Percentiles rank a stretch among this genome's conserved stretches.
These are phyloP conservation scores for Lodderomyces orthopsilosis DNA, from an alignment of 1,139 yeast species.

Conservation along the genomic window DNA sequence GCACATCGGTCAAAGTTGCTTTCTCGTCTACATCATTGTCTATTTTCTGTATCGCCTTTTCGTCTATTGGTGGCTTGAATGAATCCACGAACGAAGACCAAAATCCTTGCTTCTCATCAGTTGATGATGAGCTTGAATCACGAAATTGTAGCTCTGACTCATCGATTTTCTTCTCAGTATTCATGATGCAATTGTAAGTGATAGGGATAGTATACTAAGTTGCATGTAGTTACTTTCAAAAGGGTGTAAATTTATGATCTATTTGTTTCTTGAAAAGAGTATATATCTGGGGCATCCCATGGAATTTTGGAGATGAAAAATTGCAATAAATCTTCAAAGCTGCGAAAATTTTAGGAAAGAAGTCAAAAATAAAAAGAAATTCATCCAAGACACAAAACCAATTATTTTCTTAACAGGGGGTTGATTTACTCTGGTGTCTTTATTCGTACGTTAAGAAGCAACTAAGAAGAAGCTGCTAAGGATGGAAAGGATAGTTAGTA, in stretches of 20 bases:
- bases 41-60: neutral
- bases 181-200: neutral
- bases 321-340: neutral
- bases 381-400: conserved; percentile 1
- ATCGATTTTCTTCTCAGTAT: conserved; percentile 4
- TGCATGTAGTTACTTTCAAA: neutral
- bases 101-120: conserved; percentile 11
- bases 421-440: too few relatives aligned
- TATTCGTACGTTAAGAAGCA: too few relatives aligned
- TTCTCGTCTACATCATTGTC: conserved; percentile 9
- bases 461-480: too few relatives aligned
- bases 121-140: conserved; percentile 4
- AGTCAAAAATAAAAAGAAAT: conserved; percentile 3
- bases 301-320: neutral
- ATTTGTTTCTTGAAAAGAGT: neutral
- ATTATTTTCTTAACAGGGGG: too few relatives aligned
- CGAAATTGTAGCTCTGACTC: conserved; percentile 2
- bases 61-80: conserved; percentile 2
- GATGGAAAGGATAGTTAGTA: too few relatives aligned
- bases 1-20: conserved; percentile 27
- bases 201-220: neutral
- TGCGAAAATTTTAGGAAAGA: neutral
- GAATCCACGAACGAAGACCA: conserved; percentile 33
- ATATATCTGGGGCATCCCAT: neutral
- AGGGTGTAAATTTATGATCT: neutral